phyloP scores from a whole-genome alignment of 139 green algal species.

The Pleodorina starrii region DNA sequence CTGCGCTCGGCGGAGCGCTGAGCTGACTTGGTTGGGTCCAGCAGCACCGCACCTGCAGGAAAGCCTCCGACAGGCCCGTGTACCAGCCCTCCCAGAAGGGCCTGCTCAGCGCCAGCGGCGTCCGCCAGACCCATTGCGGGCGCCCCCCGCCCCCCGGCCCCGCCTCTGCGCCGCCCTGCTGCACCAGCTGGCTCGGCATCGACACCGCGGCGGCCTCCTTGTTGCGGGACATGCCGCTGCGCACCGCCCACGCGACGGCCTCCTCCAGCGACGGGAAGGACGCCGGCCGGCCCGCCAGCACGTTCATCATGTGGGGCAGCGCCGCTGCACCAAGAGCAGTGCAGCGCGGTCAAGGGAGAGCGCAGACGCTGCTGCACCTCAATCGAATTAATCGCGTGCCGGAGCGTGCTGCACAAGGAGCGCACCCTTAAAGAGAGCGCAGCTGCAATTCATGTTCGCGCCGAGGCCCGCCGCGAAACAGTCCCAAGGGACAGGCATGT shows the following conservation, averaged over 20 bases:
- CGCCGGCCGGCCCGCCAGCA: conserved; percentile 74
- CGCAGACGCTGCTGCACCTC: too few species aligned
- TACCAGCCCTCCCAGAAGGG: conserved; percentile 94
- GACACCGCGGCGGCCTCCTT: conserved; percentile 76
- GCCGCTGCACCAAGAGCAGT: conserved; percentile 77
- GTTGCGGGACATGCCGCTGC: conserved; percentile 65
- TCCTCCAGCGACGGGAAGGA: conserved; percentile 71
- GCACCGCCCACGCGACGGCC: conserved; percentile 78
- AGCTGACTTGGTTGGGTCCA: too few species aligned
- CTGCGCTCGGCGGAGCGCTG: too few species aligned
- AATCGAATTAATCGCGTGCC: too few species aligned
- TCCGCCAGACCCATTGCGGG: conserved; percentile 82
- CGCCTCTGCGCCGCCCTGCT: neutral
- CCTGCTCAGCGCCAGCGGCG: conserved; percentile 72
- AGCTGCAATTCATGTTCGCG: too few species aligned
- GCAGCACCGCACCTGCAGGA: conserved; percentile 79
- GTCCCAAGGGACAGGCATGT: neutral
- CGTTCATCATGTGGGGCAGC: conserved; percentile 82
- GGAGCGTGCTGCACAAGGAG: too few species aligned
- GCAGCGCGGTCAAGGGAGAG: too few species aligned
- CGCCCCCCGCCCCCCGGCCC: neutral
- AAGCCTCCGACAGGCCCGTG: conserved; percentile 83
- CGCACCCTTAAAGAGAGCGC: too few species aligned
- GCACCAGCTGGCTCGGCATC: conserved; percentile 75
- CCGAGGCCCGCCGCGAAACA: too few species aligned